These are phyloP conservation scores for Ogataea paradorogensis DNA, from an alignment of 805 yeast species.

Conservation along the genomic window DNA sequence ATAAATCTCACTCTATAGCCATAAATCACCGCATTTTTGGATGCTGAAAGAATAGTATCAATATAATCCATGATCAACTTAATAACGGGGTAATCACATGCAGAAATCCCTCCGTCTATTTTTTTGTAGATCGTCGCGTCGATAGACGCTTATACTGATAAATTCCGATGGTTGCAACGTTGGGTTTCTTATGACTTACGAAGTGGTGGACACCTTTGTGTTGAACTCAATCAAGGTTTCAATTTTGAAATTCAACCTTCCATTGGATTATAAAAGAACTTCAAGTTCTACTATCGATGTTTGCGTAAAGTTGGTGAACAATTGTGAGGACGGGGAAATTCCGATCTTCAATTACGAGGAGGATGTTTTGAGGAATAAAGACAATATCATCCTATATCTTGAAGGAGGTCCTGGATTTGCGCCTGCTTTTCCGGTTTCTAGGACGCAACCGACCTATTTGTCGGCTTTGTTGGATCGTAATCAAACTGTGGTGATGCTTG, in stretches of 20 bases:
- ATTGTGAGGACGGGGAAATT: constrained; percentile 3
- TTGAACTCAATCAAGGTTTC: constrained; percentile 21
- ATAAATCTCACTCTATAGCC: constrained; percentile 33
- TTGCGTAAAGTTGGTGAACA: constrained; percentile 23
- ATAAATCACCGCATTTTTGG: constrained; percentile 31
- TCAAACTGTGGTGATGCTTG: constrained; percentile 38
- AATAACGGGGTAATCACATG: constrained; percentile 9
- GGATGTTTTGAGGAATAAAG: constrained; percentile 26
- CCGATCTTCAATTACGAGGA: constrained; percentile 8
- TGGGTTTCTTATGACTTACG: background rate
- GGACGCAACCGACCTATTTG: constrained; percentile 16
- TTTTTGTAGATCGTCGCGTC: constrained; percentile 8
- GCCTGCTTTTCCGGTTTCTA: constrained; percentile 26
- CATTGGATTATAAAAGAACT: constrained; percentile 24
- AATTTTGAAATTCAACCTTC: constrained; percentile 24
- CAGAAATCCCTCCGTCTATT: background rate
- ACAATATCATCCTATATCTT: constrained; percentile 36
- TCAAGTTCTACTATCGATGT: constrained; percentile 13
- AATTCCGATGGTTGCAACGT: background rate
- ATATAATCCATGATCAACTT: constrained; percentile 3
- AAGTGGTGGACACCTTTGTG: constrained; percentile 18
- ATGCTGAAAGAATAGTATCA: constrained; percentile 11
- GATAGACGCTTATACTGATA: background rate
- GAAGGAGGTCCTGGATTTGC: constrained; percentile 60
- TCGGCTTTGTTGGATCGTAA: constrained; percentile 18